phyloP scores from a whole-genome alignment of 176 grass and related monocot species.

The Phoenix roebelenii region DNA sequence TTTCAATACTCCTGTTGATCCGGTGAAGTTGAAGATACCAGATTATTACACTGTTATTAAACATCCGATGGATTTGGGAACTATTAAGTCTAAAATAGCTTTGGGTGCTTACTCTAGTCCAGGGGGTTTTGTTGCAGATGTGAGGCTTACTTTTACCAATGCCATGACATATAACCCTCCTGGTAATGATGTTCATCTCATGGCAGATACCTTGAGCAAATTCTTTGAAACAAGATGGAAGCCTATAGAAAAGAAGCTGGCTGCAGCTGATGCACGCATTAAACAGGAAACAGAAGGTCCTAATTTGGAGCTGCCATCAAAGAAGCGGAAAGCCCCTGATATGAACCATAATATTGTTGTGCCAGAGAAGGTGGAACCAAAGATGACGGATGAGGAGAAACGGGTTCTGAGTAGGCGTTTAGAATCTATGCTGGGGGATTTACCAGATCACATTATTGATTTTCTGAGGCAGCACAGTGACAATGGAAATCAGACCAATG shows the following conservation, averaged over 20 bases:
- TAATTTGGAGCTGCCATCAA: conserved; percentile 39
- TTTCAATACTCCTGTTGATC: conserved; percentile 76
- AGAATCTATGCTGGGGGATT: conserved; percentile 36
- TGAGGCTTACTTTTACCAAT: conserved; percentile 82
- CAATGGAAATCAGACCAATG: conserved; percentile 40
- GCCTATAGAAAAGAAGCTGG: conserved; percentile 69
- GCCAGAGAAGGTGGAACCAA: conserved; percentile 25
- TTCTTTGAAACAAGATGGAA: conserved; percentile 88
- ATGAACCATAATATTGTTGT: conserved; percentile 23
- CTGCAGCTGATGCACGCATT: conserved; percentile 14
- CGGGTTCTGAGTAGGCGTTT: conserved; percentile 45
- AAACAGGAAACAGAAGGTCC: conserved; percentile 37
- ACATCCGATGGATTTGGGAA: conserved; percentile 90
- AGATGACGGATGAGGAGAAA: conserved; percentile 62
- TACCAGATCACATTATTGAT: conserved; percentile 68
- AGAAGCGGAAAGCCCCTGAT: conserved; percentile 66
- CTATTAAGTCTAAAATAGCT: conserved; percentile 54
- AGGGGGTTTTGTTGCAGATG: conserved; percentile 61
- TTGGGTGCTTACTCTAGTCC: conserved; percentile 54
- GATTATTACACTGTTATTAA: conserved; percentile 86
- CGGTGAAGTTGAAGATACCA: conserved; percentile 60
- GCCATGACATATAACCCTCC: conserved; percentile 79
- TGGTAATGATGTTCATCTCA: conserved; percentile 56
- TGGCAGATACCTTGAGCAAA: conserved; percentile 62
- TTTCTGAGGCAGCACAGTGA: conserved; percentile 54